A percentile compares a stretch with the other conserved stretches of the same genome.
Conservation (phyloP, 257 asterid species). For the Dorcoceras hygrometricum region DNA sequence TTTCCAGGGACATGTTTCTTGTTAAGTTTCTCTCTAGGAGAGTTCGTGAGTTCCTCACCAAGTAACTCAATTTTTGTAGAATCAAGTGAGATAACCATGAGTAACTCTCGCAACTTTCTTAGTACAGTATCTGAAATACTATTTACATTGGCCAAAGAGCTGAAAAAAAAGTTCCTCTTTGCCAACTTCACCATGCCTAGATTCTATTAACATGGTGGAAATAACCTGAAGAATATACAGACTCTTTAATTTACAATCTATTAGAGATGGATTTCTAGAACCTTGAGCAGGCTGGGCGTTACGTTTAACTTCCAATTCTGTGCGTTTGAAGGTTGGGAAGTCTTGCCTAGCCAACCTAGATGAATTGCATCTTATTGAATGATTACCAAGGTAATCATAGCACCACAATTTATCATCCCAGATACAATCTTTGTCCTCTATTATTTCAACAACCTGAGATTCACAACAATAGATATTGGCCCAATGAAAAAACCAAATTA, state of each 20-base stretch:
- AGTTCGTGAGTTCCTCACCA: slow-evolving; percentile 51
- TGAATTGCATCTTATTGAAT: slow-evolving; percentile 32
- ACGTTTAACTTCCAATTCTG: slow-evolving; percentile 33
- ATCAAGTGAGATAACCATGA: slow-evolving; percentile 84
- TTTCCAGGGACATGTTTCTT: slow-evolving; percentile 53
- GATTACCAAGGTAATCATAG: slow-evolving; percentile 33
- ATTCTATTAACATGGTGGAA: slow-evolving; percentile 52
- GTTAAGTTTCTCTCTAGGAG: slow-evolving; percentile 44
- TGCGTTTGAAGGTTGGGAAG: slow-evolving; percentile 28
- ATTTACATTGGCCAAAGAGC: slow-evolving; percentile 70
- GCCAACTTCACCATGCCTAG: slow-evolving; percentile 43
- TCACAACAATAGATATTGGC: slow-evolving; percentile 32
- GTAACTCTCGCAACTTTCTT: slow-evolving; percentile 73
- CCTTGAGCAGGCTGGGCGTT: slow-evolving; percentile 29
- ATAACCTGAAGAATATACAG: slow-evolving; percentile 71
- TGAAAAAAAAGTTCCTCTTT: slow-evolving; percentile 62
- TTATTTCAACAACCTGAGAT: slow-evolving; percentile 57
- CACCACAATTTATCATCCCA: slow-evolving; percentile 42
- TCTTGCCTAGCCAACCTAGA: slow-evolving; percentile 33
- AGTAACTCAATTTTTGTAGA: slow-evolving; percentile 88
- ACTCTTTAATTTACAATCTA: slow-evolving; percentile 45
- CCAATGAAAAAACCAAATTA: slow-evolving; percentile 10
- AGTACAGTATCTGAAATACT: slow-evolving; percentile 67
- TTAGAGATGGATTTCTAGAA: slow-evolving; percentile 38
- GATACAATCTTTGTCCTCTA: slow-evolving; percentile 40